These are phyloP conservation scores for Solanum sitiens DNA, from an alignment of 257 asterid species.

Conservation along the genomic window DNA sequence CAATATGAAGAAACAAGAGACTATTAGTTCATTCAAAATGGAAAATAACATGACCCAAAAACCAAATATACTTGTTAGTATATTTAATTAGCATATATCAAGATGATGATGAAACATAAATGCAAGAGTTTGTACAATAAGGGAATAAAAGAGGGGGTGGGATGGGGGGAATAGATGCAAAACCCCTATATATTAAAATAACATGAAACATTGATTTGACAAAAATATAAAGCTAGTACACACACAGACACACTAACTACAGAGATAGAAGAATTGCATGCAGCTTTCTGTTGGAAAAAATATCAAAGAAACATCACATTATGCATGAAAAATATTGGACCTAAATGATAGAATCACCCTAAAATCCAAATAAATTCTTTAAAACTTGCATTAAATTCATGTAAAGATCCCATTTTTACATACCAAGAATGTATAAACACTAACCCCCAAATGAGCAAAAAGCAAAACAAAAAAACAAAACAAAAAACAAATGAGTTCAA, in stretches of 20 bases:
- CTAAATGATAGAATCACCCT: not conserved
- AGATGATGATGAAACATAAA: slow-evolving; percentile 19
- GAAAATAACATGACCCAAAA: not conserved
- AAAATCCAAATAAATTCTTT: not conserved
- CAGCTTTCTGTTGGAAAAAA: not conserved
- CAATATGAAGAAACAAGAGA: not conserved
- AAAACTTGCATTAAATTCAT: not conserved
- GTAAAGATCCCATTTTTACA: not conserved
- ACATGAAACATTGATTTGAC: slow-evolving; percentile 19
- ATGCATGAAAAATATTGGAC: slow-evolving; percentile 7
- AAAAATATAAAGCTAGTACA: not conserved
- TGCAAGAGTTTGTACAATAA: slow-evolving; percentile 3
- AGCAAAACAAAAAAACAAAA: not conserved
- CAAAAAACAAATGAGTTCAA: not conserved
- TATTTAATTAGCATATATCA: not conserved
- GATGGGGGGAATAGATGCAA: not conserved
- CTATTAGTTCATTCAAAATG: not conserved
- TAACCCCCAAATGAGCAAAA: not conserved
- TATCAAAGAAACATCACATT: not conserved
- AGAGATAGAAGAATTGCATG: not conserved
- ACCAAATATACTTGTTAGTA: not conserved
- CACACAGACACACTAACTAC: not conserved
- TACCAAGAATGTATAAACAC: not conserved
- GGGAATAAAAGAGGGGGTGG: not conserved
- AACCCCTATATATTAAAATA: slow-evolving; percentile 33